Conservation (phyloP, 2,329 filamentous ascomycete species). For the Fusarium torulosum region DNA sequence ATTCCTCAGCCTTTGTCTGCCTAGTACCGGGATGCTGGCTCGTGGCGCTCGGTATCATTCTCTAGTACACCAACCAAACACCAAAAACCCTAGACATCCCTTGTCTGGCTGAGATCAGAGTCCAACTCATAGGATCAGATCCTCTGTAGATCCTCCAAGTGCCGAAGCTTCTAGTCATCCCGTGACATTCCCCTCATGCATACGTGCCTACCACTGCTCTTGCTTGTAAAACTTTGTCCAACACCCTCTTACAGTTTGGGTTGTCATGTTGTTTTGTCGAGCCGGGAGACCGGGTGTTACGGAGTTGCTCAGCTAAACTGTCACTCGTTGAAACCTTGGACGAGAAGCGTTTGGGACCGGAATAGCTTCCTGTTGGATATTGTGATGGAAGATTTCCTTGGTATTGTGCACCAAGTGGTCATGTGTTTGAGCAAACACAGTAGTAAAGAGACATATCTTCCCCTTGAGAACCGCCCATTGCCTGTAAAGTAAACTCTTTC, state of each 20-base stretch:
- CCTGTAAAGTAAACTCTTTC: background rate
- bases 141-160: slow-evolving; percentile 29
- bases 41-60: slow-evolving; percentile 3
- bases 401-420: background rate
- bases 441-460: background rate
- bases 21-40: slow-evolving; percentile 11
- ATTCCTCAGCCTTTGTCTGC: background rate
- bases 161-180: slow-evolving; percentile 29
- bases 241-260: background rate
- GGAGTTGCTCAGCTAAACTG: background rate
- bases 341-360: slow-evolving; percentile 14
- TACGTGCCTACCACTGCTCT: background rate
- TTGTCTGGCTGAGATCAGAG: slow-evolving; percentile 17
- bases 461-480: background rate
- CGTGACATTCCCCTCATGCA: slow-evolving; percentile 38
- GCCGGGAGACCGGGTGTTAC: slow-evolving; percentile 26
- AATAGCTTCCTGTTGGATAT: slow-evolving; percentile 36
- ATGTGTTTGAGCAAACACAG: slow-evolving; percentile 7
- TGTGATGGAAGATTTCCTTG: slow-evolving; percentile 1
- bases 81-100: slow-evolving; percentile 2
- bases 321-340: slow-evolving; percentile 28
- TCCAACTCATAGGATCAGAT: slow-evolving; percentile 6
- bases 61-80: slow-evolving; percentile 3
- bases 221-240: slow-evolving; percentile 4
- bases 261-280: background rate